Base-by-base conservation (phyloP, 2,329 filamentous ascomycete species). In the Scytalidium lignicola region DNA sequence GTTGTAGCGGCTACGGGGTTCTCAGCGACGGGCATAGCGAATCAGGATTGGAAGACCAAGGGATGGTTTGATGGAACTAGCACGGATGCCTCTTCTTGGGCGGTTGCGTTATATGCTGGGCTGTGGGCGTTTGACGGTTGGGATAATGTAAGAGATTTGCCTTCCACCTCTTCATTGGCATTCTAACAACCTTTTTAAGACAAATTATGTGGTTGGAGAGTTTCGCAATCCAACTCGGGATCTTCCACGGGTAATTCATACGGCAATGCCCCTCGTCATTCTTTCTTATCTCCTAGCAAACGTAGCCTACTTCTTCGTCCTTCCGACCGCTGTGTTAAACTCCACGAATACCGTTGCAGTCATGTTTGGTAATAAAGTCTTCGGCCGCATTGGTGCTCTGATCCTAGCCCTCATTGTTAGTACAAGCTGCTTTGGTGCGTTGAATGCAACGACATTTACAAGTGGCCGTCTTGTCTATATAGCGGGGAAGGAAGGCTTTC, bases 41-140 rank as follows among this genome's bases (percentile, higher is more conserved):
- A 85, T 59, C 73, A 78, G 49, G 89, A 95, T 59, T 99, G 93
- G 93, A 95, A 93, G 67, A 81, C 80, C 2, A n/a, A 82, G 41
- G 80, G 83, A 42, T 96, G 93, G 92, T 97, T 97, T 62, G 85
- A 90, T 48, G 85, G 86, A 49, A 96, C 92, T 3, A 89, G 80
- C 55, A 81, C 75, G 13, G 86, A 91, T 64, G 77, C 87, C 45
- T 95, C 86, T 43, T 85, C 84, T 57, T 97, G 91, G 88, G 93
- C 93, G 2, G 86, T 99, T 43, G 93, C 93, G 0, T 71, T 99
- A 43, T 99, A 99, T 66, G 92, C 90, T 15, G 93, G 93, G 8
- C 76, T 99, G 4, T 99, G 93, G 93, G 93, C 93, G 1, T 99
- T 93, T 69, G 93, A 99, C 65, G 93, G 93, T 23, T 99, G 93